Evolutionary conservation across 495 filamentous ascomycete genomes (phyloP).

Genomic region (Tuber umbilicatum): DNA sequence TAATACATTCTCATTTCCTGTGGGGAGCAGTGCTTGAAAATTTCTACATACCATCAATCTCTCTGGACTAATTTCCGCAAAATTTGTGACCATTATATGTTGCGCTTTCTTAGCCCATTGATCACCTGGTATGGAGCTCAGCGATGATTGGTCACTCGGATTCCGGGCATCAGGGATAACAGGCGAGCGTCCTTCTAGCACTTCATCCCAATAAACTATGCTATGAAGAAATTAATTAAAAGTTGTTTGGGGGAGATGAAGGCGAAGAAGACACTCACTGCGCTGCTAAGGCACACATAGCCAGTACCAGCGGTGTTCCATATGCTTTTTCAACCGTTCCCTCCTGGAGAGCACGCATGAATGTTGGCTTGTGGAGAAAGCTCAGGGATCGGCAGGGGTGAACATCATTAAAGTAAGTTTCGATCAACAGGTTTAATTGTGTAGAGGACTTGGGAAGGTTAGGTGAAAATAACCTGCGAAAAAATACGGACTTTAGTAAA

Average conservation of each 20-base stretch:
- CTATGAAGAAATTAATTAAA: neutral
- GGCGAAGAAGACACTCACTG: neutral
- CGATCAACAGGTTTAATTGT: neutral
- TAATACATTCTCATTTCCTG: neutral
- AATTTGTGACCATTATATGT: neutral
- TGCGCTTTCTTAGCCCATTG: neutral
- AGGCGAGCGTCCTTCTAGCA: neutral
- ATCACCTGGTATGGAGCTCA: neutral
- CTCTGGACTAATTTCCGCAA: neutral
- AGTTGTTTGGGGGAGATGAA: neutral
- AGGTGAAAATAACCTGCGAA: neutral
- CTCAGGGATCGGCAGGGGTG: neutral
- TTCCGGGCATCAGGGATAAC: neutral
- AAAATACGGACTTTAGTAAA: slow-evolving; percentile 5
- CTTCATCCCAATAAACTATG: slow-evolving; percentile 1
- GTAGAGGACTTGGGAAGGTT: neutral
- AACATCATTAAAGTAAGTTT: slow-evolving; percentile 1
- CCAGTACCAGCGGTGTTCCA: neutral
- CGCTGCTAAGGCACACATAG: neutral
- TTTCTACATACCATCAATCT: neutral
- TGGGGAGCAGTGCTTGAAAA: neutral
- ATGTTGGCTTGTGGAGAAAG: neutral
- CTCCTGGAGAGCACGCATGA: neutral
- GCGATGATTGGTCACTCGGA: neutral
- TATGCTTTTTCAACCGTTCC: neutral